These are phyloP conservation scores for Lactuca sativa DNA, from an alignment of 129 eudicot genomes.

Conservation along the genomic window DNA sequence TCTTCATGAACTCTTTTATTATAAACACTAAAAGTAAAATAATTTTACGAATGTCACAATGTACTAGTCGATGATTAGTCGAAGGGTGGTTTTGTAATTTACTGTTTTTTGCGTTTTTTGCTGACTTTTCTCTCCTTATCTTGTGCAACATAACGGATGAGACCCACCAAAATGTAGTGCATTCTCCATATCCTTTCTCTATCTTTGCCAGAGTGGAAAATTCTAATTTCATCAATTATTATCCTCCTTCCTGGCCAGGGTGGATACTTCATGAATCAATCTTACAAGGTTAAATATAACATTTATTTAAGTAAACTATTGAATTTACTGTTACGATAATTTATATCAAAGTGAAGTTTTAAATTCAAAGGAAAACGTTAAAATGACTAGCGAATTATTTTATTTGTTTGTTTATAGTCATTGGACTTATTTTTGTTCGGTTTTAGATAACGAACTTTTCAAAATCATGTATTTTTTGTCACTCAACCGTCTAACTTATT, in stretches of 20 bases:
- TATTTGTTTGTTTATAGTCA: no score
- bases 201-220: slow-evolving; percentile 27
- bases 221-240: slow-evolving; percentile 21
- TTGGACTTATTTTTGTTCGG: no score
- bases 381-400: no score
- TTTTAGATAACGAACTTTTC: no score
- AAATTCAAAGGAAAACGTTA: no score
- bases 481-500: no score
- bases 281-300: not conserved
- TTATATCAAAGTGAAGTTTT: not conserved
- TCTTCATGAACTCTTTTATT: not conserved
- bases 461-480: no score
- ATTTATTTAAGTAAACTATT: no score
- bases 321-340: no score
- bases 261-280: not conserved
- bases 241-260: slow-evolving; percentile 6
- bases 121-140: slow-evolving; percentile 11
- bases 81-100: slow-evolving; percentile 21
- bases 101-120: not conserved
- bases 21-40: not conserved
- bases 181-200: slow-evolving; percentile 21
- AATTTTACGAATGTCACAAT: not conserved
- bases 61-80: not conserved
- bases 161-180: slow-evolving; percentile 21
- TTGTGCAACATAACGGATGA: slow-evolving; percentile 6